Base-by-base conservation (phyloP, 768 basidiomycete species). In the Mycena amicta region DNA sequence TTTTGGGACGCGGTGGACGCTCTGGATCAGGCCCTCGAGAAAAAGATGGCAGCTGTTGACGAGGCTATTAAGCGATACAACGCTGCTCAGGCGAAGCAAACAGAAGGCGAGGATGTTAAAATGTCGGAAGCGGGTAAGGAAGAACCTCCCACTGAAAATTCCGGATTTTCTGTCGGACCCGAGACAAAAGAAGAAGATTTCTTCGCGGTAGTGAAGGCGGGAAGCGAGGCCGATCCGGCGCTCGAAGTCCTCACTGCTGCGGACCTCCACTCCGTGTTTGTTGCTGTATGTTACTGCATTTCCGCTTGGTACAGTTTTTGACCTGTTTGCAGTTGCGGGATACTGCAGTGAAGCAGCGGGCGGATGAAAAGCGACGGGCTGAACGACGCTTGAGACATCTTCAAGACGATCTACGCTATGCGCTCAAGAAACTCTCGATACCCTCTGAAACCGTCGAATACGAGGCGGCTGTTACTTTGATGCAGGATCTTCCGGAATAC, bases 361-460 rank as follows among this genome's bases (percentile, higher is more conserved):
- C 89, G 2, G 92, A 94, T 16, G 97, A 98, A 71, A 92, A 86
- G 70, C 80, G 88, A n/a, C 84, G 93, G 31, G 75, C 86, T 1
- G 97, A 98, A 73, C 82, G 94, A 56, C 87, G 83, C 66, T 86
- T 89, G 57, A 83, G 95, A 26, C 91, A 96, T 71, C 74, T 93
- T 61, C 93, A 97, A 67, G 97, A 99, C 72, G 97, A 98, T 68
- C 79, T 99, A 33, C 88, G 97, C 5, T 97, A 98, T 74, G 97
- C 95, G 0, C 79, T 98, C 63, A 94, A 92, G 75, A 96, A 96
- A 70, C 77, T 96, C 5, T 71, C 47, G 23, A 53, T 63, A 3
- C 62, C 62, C 6, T 41, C 90, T 0, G 92, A 95, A 50, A 83
- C 92, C 1, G 72, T 98, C 37, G 93, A 96, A 30, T 62, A 66